Conservation (phyloP, 208 protist genomes). For the Trypanosoma cruzi region DNA sequence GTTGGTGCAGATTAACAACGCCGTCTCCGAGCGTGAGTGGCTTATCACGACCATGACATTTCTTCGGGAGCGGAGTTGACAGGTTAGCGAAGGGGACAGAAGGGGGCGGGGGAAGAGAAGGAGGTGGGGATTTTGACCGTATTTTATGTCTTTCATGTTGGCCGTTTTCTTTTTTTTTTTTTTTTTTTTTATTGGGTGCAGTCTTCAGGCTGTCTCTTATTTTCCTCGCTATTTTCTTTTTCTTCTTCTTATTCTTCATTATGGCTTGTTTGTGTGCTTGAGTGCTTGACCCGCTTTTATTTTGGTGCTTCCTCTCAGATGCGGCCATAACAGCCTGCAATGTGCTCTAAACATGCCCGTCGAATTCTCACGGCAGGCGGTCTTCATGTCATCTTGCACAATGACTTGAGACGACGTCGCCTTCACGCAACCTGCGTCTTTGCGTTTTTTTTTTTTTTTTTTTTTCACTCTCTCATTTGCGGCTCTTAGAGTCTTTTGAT, state of each 20-base stretch:
- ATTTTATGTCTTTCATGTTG: slow-evolving; percentile 8
- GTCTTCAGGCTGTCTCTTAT: neutral
- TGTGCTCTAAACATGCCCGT: no score
- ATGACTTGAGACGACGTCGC: no score
- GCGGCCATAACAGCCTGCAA: no score
- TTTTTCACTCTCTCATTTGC: neutral
- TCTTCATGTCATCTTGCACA: no score
- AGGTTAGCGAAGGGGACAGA: neutral
- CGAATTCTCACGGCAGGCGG: no score
- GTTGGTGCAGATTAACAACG: slow-evolving; percentile 22
- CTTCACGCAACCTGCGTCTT: neutral
- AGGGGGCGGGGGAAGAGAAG: neutral
- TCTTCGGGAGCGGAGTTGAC: slow-evolving; percentile 5
- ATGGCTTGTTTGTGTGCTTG: no score
- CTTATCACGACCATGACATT: slow-evolving; percentile 37
- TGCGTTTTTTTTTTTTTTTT: slow-evolving; percentile 23
- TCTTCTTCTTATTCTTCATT: no score
- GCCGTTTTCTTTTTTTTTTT: neutral
- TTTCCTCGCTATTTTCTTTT: no score
- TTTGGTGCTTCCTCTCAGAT: no score
- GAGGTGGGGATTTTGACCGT: slow-evolving; percentile 19
- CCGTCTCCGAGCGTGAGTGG: slow-evolving; percentile 33
- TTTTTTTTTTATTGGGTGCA: neutral
- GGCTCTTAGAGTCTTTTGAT: slow-evolving; percentile 9
- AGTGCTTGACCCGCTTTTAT: no score